Percentiles rank a stretch among this genome's conserved stretches.
Evolutionary conservation across 176 grass and related monocot genomes (phyloP).

Genomic region (Carex scoparia): DNA sequence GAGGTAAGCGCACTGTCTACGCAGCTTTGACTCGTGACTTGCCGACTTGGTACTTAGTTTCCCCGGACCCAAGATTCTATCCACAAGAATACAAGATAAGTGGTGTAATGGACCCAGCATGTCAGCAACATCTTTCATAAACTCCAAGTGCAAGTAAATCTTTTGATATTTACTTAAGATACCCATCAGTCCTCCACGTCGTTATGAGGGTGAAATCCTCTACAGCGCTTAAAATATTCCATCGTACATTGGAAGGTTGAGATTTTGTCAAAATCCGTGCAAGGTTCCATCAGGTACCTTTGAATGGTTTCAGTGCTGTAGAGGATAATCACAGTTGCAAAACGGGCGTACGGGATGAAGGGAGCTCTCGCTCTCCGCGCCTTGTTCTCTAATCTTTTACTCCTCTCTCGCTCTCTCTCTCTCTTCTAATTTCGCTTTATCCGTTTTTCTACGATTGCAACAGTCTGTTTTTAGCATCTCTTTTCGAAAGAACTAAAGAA

Average conservation of each 20-base stretch:
- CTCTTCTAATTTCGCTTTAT: neutral
- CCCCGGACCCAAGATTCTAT: neutral
- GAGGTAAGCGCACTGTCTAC: too few species aligned
- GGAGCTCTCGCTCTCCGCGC: neutral
- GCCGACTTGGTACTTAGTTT: neutral
- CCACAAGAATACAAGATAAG: neutral
- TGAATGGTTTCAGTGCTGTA: neutral
- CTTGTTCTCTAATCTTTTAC: neutral
- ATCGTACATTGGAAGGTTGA: neutral
- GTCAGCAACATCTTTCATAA: neutral
- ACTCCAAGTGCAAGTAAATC: neutral
- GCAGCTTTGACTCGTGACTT: neutral
- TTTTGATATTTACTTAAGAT: neutral
- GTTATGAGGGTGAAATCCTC: neutral
- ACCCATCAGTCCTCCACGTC: neutral
- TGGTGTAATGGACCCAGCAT: neutral
- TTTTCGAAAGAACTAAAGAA: neutral
- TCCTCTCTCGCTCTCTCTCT: neutral
- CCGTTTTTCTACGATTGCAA: neutral
- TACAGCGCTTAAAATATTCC: neutral
- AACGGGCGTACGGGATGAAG: neutral
- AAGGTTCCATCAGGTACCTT: neutral
- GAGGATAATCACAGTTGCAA: neutral
- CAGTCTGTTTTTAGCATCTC: neutral
- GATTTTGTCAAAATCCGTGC: neutral